Base-by-base conservation (phyloP, 352 stramenopile species). In the Phytopythium litorale region DNA sequence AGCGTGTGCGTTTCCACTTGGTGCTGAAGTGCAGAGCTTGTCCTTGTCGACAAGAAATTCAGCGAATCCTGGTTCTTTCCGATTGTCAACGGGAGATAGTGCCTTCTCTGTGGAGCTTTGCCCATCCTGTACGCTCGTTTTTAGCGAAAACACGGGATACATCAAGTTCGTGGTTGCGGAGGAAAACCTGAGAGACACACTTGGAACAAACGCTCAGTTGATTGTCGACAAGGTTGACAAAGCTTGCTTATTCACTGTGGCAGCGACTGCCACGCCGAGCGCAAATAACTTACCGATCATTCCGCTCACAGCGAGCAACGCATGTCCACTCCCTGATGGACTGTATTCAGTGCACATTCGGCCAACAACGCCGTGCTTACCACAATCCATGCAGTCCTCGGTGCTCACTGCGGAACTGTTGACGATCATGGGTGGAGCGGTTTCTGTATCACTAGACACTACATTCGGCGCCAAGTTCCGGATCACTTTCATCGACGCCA, bases 1-100 rank as follows among this genome's bases (percentile, higher is more conserved):
- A 0, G 55, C 70, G 9, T 99, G 96, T 65, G 67, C 82, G 55
- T 92, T 98, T 60, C 88, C 93, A 19, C 65, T 98, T 21, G 96
- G 96, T n/a, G 79, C 88, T 7, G 86, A 97, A 64, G 86, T 98
- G 13, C 94, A 98, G 70, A 92, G 77, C 7, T 64, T 99, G 49
- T 87, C 84, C 6, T 63, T 98, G 7, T 94, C 81, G 46, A 37
- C 48, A 15, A 54, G 48, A 21, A 60, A 81, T 12, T 63, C 67
- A 23, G 78, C 67, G 6, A 80, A 72, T 42, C 58, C 54, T 1
- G 94, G 94, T 16, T 85, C 75, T 1, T 97, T 97, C 66, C 81
- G 74, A 37, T 79, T 78, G 28, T 87, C 65, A 54, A 84, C 87
- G 3, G 83, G 63, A 51, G 86, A 59, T 0, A 63, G 62, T 5